phyloP scores from a whole-genome alignment of 148 eudicot species.

The Camellia sinensis region DNA sequence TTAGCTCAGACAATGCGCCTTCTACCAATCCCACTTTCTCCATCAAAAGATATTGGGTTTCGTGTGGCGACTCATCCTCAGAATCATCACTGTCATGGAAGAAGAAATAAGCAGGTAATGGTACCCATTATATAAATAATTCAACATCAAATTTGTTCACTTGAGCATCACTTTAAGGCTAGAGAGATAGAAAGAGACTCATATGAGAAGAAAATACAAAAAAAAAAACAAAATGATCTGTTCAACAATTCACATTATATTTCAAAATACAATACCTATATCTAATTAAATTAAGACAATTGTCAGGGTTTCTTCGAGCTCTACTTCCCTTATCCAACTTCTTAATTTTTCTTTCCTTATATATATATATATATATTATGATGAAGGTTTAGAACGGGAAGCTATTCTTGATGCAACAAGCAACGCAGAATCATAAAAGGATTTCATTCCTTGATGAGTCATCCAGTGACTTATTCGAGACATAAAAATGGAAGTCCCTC shows the following conservation, averaged over 20 bases:
- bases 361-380: no score
- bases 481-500: neutral
- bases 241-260: neutral
- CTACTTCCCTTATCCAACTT: neutral
- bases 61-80: constrained; percentile 37
- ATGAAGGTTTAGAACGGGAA: no score
- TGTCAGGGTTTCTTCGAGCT: neutral
- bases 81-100: constrained; percentile 59
- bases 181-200: neutral
- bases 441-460: no score
- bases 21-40: constrained; percentile 64
- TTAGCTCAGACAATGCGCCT: constrained; percentile 61
- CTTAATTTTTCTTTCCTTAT: neutral
- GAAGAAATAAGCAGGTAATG: neutral
- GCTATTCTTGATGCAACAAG: no score
- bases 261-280: neutral
- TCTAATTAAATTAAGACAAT: neutral
- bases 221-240: neutral
- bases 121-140: constrained; percentile 5
- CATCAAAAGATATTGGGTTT: constrained; percentile 41
- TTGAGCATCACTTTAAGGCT: neutral
- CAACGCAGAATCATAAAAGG: no score
- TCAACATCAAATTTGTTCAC: neutral
- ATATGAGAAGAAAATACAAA: neutral
- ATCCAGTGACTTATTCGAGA: no score